Base-by-base conservation (phyloP, 78 protist species). In the Creolimax fragrantissima region DNA sequence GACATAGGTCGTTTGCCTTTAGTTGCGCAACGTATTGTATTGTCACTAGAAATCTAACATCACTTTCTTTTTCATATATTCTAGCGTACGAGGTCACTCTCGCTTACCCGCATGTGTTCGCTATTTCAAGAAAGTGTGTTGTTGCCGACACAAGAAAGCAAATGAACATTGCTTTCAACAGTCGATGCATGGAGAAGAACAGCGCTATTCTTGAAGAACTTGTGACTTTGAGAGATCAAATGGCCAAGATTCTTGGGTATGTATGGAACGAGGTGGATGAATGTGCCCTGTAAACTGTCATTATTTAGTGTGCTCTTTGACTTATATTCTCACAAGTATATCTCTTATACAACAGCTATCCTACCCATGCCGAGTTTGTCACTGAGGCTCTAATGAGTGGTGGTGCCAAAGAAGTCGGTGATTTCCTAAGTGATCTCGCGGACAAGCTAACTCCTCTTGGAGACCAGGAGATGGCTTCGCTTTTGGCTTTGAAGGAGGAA, bases 21-120 rank as follows among this genome's bases (percentile, higher is more conserved):
- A n/a, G n/a, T n/a, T n/a, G n/a, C n/a, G n/a, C n/a, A n/a, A n/a
- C n/a, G n/a, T n/a, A n/a, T n/a, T n/a, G n/a, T n/a, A n/a, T n/a
- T n/a, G n/a, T n/a, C n/a, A n/a, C n/a, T n/a, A n/a, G n/a, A n/a
- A n/a, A n/a, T n/a, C n/a, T n/a, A n/a, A n/a, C n/a, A n/a, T n/a
- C n/a, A n/a, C n/a, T n/a, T n/a, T n/a, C n/a, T n/a, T n/a, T n/a
- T n/a, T n/a, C n/a, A n/a, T n/a, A n/a, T 1, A 24, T 1, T 58
- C 84, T 84, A 43, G 89, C 88, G 91, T 42, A 24, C 42, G 37
- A n/a, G 85, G 66, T 35, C 6, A 67, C 91, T 35, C 89, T 94
- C 42, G 43, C 81, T 66, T 93, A 93, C 90, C 96, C 96, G 11
- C 91, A 90, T 89, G 24, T 44, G 90, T 3, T 93, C 42, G 91